Evolutionary conservation across 1,139 yeast species (phyloP).

Genomic region (Taiozyma sp.): DNA sequence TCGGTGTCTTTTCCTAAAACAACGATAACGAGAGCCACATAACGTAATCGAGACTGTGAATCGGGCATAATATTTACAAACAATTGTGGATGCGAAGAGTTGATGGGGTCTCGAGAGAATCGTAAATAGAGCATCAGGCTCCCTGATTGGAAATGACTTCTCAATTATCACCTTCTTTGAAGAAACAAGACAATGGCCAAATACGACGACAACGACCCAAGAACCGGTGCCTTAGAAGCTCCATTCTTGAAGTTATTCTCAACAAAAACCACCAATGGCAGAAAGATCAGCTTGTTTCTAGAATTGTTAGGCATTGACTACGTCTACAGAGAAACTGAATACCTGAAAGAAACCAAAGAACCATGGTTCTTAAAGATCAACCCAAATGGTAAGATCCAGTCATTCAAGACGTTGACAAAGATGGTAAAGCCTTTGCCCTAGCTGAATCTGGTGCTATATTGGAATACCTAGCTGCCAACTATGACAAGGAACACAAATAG

Average conservation of each 20-base stretch:
- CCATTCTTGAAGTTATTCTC: constrained; percentile 41
- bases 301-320: constrained; percentile 47
- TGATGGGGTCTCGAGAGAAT: background rate
- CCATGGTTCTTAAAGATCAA: constrained; percentile 44
- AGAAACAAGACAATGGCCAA: constrained; percentile 8
- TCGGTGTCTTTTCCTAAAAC: background rate
- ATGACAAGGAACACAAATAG: constrained; percentile 44
- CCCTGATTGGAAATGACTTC: background rate
- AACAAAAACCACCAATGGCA: constrained; percentile 52
- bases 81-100: background rate
- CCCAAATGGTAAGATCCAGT: constrained; percentile 51
- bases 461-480: constrained; percentile 47
- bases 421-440: constrained; percentile 34
- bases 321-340: constrained; percentile 33
- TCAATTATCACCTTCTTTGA: background rate
- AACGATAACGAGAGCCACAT: background rate
- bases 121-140: background rate
- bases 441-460: constrained; percentile 59
- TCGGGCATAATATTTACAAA: background rate
- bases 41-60: background rate
- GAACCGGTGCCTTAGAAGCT: constrained; percentile 26
- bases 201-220: constrained; percentile 30
- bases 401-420: constrained; percentile 36
- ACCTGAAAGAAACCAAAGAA: constrained; percentile 35
- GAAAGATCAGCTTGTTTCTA: constrained; percentile 43